These are phyloP conservation scores for Bacterosira constricta DNA, from an alignment of 108 stramenopile genomes.

Conservation along the genomic window DNA sequence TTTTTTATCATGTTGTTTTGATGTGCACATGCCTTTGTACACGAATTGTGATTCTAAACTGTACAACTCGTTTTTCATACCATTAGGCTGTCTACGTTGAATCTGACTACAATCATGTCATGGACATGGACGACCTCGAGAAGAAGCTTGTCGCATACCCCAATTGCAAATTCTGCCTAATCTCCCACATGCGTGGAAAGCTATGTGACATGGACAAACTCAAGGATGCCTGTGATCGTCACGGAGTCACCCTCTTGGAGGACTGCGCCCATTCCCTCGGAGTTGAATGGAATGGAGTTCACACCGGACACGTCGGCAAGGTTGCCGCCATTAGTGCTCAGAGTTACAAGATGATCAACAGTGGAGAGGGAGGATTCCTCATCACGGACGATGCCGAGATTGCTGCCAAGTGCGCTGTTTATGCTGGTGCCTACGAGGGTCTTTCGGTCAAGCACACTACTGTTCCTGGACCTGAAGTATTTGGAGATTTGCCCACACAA, in stretches of 20 bases:
- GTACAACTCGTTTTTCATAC: neutral
- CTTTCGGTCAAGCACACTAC: conserved; percentile 75
- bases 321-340: conserved; percentile 76
- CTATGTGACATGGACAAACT: conserved; percentile 87
- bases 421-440: conserved; percentile 88
- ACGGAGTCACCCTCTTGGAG: conserved; percentile 76
- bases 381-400: conserved; percentile 78
- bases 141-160: conserved; percentile 78
- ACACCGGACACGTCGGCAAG: conserved; percentile 85
- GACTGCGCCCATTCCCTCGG: conserved; percentile 92
- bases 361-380: conserved; percentile 91
- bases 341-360: conserved; percentile 93
- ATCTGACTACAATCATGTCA: conserved; percentile 78
- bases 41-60: too few relatives aligned
- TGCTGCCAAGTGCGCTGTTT: conserved; percentile 76
- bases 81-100: conserved; percentile 87
- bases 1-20: too few relatives aligned
- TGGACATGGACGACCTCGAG: conserved; percentile 81
- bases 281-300: conserved; percentile 75
- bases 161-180: conserved; percentile 77
- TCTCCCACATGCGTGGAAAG: conserved; percentile 95
- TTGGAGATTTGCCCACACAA: conserved; percentile 52
- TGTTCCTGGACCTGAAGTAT: conserved; percentile 67
- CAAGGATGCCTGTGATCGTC: conserved; percentile 67
- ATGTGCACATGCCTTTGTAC: too few relatives aligned